These are phyloP conservation scores for Fomitopsis serialis DNA, from an alignment of 768 basidiomycete species.

Conservation along the genomic window DNA sequence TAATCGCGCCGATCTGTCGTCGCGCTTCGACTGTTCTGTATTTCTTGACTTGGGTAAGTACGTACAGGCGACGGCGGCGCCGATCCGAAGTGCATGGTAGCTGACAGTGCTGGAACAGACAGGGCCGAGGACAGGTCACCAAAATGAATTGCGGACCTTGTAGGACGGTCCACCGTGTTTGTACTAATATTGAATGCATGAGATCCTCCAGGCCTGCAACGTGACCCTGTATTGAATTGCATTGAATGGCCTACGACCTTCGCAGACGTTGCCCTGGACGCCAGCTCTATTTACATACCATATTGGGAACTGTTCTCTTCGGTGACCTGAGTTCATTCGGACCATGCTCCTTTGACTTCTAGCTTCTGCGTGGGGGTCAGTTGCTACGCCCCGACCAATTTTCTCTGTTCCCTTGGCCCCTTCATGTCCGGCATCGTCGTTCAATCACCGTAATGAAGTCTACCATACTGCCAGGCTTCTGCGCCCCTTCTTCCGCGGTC, in stretches of 20 bases:
- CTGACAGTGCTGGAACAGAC: not conserved
- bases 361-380: not conserved
- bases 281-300: constrained; percentile 2
- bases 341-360: not conserved
- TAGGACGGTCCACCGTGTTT: not conserved
- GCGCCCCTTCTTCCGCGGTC: too few relatives aligned
- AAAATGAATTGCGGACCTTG: constrained; percentile 2
- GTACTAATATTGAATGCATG: constrained; percentile 7
- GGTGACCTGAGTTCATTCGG: not conserved
- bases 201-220: constrained; percentile 3
- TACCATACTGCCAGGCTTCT: too few relatives aligned
- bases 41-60: not conserved
- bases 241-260: not conserved
- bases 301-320: not conserved
- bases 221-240: constrained; percentile 2
- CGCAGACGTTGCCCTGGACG: not conserved
- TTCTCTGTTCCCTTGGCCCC: not conserved
- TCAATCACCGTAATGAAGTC: too few relatives aligned
- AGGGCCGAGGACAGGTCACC: not conserved
- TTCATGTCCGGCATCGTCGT: not conserved
- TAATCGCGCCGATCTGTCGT: not conserved
- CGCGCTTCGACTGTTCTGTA: not conserved
- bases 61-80: not conserved
- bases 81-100: not conserved
- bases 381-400: not conserved